Evolutionary conservation across 2,329 filamentous ascomycete species (phyloP).

Genomic region (Calonectria crousiana): DNA sequence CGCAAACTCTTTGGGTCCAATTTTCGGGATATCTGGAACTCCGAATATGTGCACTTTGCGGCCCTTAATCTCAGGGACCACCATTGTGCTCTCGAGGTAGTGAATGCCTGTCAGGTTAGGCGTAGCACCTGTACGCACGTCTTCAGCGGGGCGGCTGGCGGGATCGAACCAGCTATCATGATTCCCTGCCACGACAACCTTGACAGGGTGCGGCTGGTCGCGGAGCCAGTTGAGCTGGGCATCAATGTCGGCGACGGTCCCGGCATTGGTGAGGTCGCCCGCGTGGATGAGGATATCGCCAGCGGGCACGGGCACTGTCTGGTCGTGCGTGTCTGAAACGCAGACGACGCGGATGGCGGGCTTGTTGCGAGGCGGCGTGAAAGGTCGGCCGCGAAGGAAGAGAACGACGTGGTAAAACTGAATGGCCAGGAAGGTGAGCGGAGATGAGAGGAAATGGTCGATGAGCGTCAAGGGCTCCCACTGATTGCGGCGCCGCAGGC

Average conservation of each 20-base stretch:
- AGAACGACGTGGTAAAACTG: constrained; percentile 74
- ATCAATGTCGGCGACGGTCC: constrained; percentile 81
- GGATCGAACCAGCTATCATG: constrained; percentile 90
- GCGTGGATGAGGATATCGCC: constrained; percentile 92
- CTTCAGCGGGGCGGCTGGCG: constrained; percentile 67
- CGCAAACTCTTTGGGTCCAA: constrained; percentile 78
- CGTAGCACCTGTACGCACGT: constrained; percentile 62
- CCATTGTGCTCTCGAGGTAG: constrained; percentile 79
- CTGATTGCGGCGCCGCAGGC: constrained; percentile 59
- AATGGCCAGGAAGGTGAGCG: constrained; percentile 73
- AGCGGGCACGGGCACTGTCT: constrained; percentile 70
- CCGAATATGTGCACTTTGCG: constrained; percentile 77
- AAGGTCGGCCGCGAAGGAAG: constrained; percentile 75
- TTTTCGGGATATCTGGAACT: constrained; percentile 81
- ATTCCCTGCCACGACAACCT: constrained; percentile 87
- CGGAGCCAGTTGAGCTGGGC: constrained; percentile 86
- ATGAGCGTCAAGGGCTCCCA: constrained; percentile 67
- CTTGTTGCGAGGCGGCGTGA: constrained; percentile 66
- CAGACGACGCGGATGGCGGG: constrained; percentile 82
- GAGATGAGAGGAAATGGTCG: constrained; percentile 75
- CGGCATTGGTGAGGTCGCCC: constrained; percentile 84
- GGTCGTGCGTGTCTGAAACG: constrained; percentile 89
- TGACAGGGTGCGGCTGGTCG: constrained; percentile 79
- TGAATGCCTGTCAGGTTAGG: constrained; percentile 77
- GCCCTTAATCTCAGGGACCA: constrained; percentile 72